These are phyloP conservation scores for Mariannaea elegans DNA, from an alignment of 2,329 filamentous ascomycete genomes.

Conservation along the genomic window DNA sequence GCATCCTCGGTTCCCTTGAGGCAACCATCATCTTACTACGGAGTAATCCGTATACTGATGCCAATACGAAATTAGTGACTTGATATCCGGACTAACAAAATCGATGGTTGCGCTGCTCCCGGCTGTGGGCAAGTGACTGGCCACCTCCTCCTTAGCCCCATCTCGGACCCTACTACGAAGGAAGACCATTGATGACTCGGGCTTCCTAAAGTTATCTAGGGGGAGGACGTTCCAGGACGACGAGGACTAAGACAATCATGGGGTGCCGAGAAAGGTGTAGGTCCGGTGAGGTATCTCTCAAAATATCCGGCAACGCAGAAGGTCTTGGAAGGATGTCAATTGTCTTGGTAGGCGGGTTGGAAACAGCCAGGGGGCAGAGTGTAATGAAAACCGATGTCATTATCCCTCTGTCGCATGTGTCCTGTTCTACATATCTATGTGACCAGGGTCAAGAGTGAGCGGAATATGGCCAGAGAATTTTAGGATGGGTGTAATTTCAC, in stretches of 20 bases:
- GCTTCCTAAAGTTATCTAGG: neutral
- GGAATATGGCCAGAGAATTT: conserved; percentile 5
- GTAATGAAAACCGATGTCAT: no score
- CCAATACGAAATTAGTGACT: neutral
- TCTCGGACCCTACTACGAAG: no score
- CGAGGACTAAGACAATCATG: neutral
- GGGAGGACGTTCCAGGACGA: no score
- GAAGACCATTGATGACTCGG: neutral
- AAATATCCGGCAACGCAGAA: neutral
- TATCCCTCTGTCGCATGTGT: no score
- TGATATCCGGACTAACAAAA: neutral
- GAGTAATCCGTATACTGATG: neutral
- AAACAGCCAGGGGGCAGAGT: neutral
- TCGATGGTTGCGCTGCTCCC: neutral
- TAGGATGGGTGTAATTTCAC: conserved; percentile 16
- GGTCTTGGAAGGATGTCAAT: neutral
- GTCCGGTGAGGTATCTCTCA: conserved; percentile 1
- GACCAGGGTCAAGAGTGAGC: neutral
- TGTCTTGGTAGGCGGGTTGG: neutral
- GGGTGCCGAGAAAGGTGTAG: conserved; percentile 5
- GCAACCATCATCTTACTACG: conserved; percentile 7
- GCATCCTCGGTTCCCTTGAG: neutral
- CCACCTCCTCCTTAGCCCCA: neutral
- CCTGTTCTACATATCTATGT: no score
- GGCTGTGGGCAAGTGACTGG: neutral